phyloP scores from a whole-genome alignment of 1,284 basidiomycete species.

The Ceratorhiza oryzae-sativae region DNA sequence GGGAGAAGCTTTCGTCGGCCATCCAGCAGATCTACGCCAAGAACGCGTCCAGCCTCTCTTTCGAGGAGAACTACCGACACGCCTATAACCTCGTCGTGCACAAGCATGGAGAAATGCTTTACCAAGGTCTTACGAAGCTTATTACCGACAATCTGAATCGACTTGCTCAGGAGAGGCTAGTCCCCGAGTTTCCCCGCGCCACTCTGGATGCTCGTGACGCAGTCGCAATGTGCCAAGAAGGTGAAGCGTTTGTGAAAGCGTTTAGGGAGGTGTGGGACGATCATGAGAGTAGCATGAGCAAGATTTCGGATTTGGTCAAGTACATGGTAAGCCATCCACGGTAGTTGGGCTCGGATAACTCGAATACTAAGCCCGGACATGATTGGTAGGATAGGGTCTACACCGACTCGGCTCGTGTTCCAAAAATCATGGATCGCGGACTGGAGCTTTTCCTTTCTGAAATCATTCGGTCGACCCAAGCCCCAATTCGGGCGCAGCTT shows the following conservation, averaged over 20 bases:
- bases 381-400: conserved; percentile 78
- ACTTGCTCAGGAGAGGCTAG: conserved; percentile 78
- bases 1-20: conserved; percentile 78
- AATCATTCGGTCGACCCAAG: conserved; percentile 69
- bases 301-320: conserved; percentile 88
- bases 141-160: conserved; percentile 84
- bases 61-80: conserved; percentile 95
- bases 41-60: conserved; percentile 90
- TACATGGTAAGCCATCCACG: conserved; percentile 80
- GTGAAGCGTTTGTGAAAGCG: conserved; percentile 85
- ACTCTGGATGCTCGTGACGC: conserved; percentile 61
- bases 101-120: conserved; percentile 86
- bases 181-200: conserved; percentile 77
- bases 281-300: conserved; percentile 88
- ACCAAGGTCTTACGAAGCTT: conserved; percentile 84
- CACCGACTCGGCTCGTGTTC: conserved; percentile 72
- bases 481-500: conserved; percentile 84
- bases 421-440: conserved; percentile 84
- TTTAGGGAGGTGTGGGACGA: conserved; percentile 92
- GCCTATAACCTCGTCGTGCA: conserved; percentile 93
- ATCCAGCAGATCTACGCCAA: conserved; percentile 96
- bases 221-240: conserved; percentile 73
- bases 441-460: conserved; percentile 84
- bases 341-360: background rate
- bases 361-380: background rate